Base-by-base conservation (phyloP, 2,329 filamentous ascomycete species). In the Scopulariopsis brevicaulis region DNA sequence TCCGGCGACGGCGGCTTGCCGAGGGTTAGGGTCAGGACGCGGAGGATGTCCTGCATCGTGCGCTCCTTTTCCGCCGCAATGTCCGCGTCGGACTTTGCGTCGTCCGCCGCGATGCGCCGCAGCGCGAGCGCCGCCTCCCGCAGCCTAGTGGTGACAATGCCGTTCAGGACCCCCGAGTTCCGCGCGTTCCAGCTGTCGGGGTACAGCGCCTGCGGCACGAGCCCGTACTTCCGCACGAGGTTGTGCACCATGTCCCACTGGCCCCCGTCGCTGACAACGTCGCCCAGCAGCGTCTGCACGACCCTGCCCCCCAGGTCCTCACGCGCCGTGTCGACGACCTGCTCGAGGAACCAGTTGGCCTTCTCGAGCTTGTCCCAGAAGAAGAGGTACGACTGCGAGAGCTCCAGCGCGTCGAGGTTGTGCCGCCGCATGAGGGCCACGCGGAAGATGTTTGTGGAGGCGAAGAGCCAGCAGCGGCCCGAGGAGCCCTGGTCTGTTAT, bases 301-400 rank as follows among this genome's bases (percentile, higher is more conserved):
- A 95, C 72, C 11, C 91, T 76, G 24, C 84, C 80, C 63, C 92
- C 88, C 1, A 95, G 77, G 37, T 86, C 83, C 64, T 90, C 79
- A 56, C 76, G 74, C 0, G 82, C 79, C 0, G 90, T 95, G 62
- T 89, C 84, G 58, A 96, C 81, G 60, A 93, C 82, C 65, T 89
- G 87, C 71, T 95, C 90, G 20, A 96, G 79, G 73, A 95, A 96
- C 76, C 82, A 96, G 70, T 96, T 96, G 10, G 87, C 80, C 71
- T 96, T 96, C 71, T 96, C 91, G 22, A 96, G 82, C 74, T 96
- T 96, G 70, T 96, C 91, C 86, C 88, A 95, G 78, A 90, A 96
- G 74, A 93, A 96, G 4, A 96, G 79, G 66, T 95, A 95, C 1
- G 86, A 79, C 71, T 96, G 91, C 34, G 86, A 91, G n/a, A 96